phyloP scores from a whole-genome alignment of 176 grass and related monocot genomes.

The Rhynchospora tenuis region DNA sequence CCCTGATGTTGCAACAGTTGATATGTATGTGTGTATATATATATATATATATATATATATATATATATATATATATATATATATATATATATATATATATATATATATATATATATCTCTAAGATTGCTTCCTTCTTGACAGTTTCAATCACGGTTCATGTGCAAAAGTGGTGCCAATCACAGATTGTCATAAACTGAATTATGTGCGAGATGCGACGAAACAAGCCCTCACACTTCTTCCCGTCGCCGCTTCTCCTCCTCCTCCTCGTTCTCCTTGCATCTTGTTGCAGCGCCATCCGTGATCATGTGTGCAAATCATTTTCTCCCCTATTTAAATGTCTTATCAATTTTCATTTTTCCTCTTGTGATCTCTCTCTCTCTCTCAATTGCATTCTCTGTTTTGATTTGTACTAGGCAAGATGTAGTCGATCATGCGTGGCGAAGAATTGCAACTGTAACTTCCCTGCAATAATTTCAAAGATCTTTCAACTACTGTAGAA shows the following conservation, averaged over 20 bases:
- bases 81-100: no score
- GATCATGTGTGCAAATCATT: conserved; percentile 1
- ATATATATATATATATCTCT: no score
- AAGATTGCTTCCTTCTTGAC: not conserved
- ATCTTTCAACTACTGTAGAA: not conserved
- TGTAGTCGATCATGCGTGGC: conserved; percentile 73
- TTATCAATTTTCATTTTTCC: not conserved
- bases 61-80: no score
- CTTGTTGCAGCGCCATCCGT: not conserved
- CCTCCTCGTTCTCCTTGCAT: not conserved
- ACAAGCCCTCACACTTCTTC: not conserved
- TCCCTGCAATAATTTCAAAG: not conserved
- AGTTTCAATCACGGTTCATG: no score
- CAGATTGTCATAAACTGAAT: no score
- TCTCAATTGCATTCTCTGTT: not conserved
- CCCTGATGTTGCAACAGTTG: no score
- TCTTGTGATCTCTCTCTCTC: not conserved
- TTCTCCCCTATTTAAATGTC: not conserved
- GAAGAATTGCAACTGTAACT: conserved; percentile 66
- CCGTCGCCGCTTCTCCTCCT: conserved; percentile 12
- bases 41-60: no score
- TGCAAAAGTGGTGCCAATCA: no score
- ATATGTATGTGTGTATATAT: no score
- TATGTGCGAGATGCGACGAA: conserved; percentile 9
- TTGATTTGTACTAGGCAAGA: conserved; percentile 1